Evolutionary conservation across 2,329 filamentous ascomycete species (phyloP).

Genomic region (Xylaria sp.): DNA sequence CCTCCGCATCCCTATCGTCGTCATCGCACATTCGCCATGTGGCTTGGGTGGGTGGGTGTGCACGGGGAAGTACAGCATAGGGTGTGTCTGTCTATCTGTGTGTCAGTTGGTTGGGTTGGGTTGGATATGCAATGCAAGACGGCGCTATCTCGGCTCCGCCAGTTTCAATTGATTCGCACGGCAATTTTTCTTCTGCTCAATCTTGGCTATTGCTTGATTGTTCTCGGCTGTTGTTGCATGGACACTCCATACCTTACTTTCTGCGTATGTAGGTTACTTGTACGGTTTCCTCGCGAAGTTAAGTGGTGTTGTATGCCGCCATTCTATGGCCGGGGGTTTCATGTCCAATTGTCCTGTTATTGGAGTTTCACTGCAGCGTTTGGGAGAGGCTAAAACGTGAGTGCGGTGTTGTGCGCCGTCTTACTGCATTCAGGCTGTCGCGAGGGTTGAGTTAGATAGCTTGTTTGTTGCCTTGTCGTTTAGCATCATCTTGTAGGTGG

Average conservation of each 20-base stretch:
- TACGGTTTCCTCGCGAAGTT: too few species aligned
- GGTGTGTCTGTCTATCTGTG: constrained; percentile 12
- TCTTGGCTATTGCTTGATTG: constrained; percentile 33
- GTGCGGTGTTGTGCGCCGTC: neutral
- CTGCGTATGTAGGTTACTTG: too few species aligned
- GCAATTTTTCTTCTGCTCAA: constrained; percentile 19
- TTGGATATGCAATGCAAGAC: constrained; percentile 43
- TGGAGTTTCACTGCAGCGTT: constrained; percentile 11
- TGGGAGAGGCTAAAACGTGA: neutral
- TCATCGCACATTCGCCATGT: constrained; percentile 41
- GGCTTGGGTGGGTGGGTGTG: constrained; percentile 16
- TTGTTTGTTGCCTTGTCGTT: neutral
- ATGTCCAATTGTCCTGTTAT: neutral
- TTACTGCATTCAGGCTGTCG: constrained; percentile 7
- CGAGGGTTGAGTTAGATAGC: too few species aligned
- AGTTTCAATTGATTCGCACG: constrained; percentile 36
- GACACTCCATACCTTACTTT: too few species aligned
- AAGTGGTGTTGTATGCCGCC: neutral
- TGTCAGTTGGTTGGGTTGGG: neutral
- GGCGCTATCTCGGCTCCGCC: constrained; percentile 49
- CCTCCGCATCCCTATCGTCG: constrained; percentile 21
- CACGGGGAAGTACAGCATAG: neutral
- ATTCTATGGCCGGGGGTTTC: neutral
- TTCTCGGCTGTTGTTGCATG: too few species aligned
- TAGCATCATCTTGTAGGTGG: neutral